These are phyloP conservation scores for Candida parachauliodes DNA, from an alignment of 805 yeast species.

Conservation along the genomic window DNA sequence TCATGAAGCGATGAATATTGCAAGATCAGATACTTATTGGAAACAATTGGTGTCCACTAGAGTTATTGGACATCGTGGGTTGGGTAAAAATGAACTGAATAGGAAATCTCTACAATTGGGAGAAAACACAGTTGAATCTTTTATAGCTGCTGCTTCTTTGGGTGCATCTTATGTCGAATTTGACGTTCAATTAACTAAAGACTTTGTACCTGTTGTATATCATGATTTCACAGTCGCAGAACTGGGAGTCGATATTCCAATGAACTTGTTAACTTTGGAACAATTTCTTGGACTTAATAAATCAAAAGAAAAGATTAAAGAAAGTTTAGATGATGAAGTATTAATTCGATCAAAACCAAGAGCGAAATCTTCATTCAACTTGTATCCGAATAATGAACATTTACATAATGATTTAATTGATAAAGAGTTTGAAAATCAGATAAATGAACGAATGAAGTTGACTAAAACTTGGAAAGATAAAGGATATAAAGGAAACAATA, in stretches of 20 bases:
- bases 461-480: conserved; percentile 86
- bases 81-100: conserved; percentile 78
- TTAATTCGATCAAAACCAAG: conserved; percentile 20
- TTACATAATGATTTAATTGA: conserved; percentile 31
- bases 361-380: conserved; percentile 36
- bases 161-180: conserved; percentile 97
- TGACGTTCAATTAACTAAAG: conserved; percentile 93
- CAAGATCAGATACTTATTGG: conserved; percentile 81
- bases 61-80: conserved; percentile 94
- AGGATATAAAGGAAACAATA: conserved; percentile 87
- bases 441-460: conserved; percentile 66
- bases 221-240: conserved; percentile 95
- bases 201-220: conserved; percentile 85
- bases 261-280: conserved; percentile 87
- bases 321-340: conserved; percentile 3
- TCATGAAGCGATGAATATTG: conserved; percentile 65
- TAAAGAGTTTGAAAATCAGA: conserved; percentile 35
- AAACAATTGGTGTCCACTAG: conserved; percentile 81
- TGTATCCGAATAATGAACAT: conserved; percentile 20
- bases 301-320: conserved; percentile 2
- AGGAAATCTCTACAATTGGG: conserved; percentile 85
- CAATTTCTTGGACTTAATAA: conserved; percentile 67
- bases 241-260: conserved; percentile 92
- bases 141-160: conserved; percentile 91
- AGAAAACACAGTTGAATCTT: conserved; percentile 91